Conservation (phyloP, 441 rosid genomes). For the Flueggea neowawraea region DNA sequence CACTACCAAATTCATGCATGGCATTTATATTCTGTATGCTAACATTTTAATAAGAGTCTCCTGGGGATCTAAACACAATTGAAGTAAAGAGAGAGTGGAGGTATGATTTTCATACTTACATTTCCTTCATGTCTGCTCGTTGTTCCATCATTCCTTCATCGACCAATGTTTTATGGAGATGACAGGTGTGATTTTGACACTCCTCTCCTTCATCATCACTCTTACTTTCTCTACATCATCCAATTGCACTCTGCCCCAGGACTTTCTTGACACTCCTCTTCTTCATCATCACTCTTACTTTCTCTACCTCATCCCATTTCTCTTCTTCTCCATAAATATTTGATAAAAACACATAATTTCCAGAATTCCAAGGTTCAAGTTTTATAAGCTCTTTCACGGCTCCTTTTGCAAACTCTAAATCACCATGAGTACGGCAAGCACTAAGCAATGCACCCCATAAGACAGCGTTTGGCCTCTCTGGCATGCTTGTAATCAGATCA, state of each 20-base stretch:
- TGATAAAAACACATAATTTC: conserved; percentile 71
- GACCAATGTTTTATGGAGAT: no score
- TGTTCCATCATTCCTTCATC: no score
- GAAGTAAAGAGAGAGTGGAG: no score
- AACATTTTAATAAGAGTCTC: no score
- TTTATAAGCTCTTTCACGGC: conserved; percentile 57
- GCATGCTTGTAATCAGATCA: conserved; percentile 58
- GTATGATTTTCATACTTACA: no score
- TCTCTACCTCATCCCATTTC: conserved; percentile 73
- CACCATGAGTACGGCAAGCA: conserved; percentile 67
- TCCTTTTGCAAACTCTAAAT: conserved; percentile 53
- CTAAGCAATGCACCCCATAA: conserved; percentile 81
- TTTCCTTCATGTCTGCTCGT: no score
- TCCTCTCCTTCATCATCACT: conserved; percentile 46
- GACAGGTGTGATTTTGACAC: conserved; percentile 32
- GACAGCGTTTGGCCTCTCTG: conserved; percentile 45
- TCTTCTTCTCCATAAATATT: conserved; percentile 70
- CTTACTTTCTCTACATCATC: conserved; percentile 64
- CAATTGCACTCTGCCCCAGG: conserved; percentile 53
- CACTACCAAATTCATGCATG: no score
- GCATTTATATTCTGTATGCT: no score
- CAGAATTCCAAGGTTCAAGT: conserved; percentile 74
- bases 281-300: conserved; percentile 54
- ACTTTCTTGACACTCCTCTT: conserved; percentile 43
- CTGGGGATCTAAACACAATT: no score